phyloP scores from a whole-genome alignment of 768 basidiomycete genomes.

The Leucosporidium yakuticum region DNA sequence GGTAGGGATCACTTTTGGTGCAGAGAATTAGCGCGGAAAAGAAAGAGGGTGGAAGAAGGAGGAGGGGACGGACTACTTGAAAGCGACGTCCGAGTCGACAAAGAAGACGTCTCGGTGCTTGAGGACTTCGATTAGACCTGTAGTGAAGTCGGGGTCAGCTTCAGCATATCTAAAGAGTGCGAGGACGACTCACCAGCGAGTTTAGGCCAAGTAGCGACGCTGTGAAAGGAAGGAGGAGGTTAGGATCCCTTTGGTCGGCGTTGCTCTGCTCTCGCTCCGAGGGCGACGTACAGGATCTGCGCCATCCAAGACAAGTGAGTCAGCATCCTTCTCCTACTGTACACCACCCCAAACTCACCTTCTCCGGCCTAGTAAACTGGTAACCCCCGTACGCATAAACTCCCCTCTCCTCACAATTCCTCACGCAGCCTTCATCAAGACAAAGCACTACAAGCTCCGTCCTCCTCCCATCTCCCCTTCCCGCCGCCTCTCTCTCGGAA shows the following conservation, averaged over 20 bases:
- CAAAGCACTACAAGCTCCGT: constrained; percentile 23
- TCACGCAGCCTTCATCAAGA: constrained; percentile 19
- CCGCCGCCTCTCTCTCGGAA: constrained; percentile 1
- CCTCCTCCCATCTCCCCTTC: constrained; percentile 1
- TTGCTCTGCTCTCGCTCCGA: too few relatives aligned
- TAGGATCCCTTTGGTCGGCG: neutral
- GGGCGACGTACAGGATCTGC: neutral
- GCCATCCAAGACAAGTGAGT: neutral
- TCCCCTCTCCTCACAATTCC: constrained; percentile 9
- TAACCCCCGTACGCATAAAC: constrained; percentile 24
- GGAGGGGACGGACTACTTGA: constrained; percentile 12
- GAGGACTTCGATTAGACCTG: constrained; percentile 25
- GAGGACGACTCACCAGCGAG: constrained; percentile 7
- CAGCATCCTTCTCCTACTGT: neutral
- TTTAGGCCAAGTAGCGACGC: constrained; percentile 27
- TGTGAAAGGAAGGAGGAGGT: neutral
- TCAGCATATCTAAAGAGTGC: too few relatives aligned
- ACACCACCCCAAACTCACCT: neutral
- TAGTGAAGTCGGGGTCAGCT: neutral
- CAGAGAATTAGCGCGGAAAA: neutral
- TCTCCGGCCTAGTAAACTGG: constrained; percentile 11
- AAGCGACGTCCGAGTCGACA: constrained; percentile 24
- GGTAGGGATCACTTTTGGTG: constrained; percentile 21
- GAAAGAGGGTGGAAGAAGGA: neutral
- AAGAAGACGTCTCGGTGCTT: constrained; percentile 25